phyloP scores from a whole-genome alignment of 2,329 filamentous ascomycete genomes.

The Alternaria brassicae region DNA sequence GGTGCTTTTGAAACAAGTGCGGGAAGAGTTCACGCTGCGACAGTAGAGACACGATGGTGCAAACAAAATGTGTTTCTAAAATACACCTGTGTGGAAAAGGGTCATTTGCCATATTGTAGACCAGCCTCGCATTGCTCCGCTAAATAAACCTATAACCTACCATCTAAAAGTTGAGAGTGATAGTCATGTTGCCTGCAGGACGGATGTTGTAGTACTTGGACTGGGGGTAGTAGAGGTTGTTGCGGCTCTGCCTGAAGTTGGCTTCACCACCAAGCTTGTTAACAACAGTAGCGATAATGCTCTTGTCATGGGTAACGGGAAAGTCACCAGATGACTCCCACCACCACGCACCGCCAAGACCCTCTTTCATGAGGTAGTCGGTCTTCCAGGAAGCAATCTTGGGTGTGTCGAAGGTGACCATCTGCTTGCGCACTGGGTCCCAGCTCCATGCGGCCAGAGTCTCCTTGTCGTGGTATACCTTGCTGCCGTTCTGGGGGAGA shows the following conservation, averaged over 20 bases:
- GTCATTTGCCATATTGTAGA: not conserved
- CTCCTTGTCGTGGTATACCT: constrained; percentile 29
- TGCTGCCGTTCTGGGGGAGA: constrained; percentile 33
- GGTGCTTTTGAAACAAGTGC: too few relatives aligned
- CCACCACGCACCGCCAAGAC: constrained; percentile 42
- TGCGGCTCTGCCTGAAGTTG: constrained; percentile 11
- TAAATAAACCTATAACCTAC: not conserved
- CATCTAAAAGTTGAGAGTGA: not conserved
- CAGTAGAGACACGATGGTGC: too few relatives aligned
- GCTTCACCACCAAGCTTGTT: constrained; percentile 25
- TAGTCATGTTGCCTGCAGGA: constrained; percentile 6
- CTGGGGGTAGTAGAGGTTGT: constrained; percentile 33
- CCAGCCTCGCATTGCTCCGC: not conserved
- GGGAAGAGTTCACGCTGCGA: too few relatives aligned
- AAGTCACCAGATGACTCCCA: constrained; percentile 40
- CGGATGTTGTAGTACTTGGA: constrained; percentile 35
- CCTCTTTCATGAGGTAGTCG: constrained; percentile 31
- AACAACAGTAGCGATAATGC: constrained; percentile 23
- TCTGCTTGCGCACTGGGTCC: constrained; percentile 25
- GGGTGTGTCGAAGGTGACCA: constrained; percentile 40
- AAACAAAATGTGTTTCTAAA: not conserved
- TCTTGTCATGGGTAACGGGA: constrained; percentile 22
- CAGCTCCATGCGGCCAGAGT: constrained; percentile 31
- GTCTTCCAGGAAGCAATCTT: constrained; percentile 33
- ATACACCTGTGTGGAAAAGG: not conserved